phyloP scores from a whole-genome alignment of 2,329 filamentous ascomycete genomes.

The Fusarium coffeatum region DNA sequence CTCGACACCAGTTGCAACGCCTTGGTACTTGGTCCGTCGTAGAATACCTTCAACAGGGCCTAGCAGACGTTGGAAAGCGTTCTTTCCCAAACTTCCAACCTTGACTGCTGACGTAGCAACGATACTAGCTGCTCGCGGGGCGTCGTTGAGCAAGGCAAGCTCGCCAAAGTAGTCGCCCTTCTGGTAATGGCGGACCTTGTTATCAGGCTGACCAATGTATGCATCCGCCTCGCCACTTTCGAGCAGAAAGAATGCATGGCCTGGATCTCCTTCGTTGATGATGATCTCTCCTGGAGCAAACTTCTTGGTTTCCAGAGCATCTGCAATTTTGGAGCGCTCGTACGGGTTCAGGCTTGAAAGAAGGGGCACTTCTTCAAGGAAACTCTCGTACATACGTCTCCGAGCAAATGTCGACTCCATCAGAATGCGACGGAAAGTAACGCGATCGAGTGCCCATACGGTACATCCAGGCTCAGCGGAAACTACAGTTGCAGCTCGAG shows the following conservation, averaged over 20 bases:
- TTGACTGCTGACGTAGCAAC: conserved; percentile 88
- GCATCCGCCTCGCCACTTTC: conserved; percentile 89
- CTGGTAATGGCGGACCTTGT: conserved; percentile 81
- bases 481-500: conserved; percentile 92
- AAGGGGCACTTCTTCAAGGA: conserved; percentile 92
- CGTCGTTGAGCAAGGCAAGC: conserved; percentile 91
- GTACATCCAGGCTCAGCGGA: conserved; percentile 82
- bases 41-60: conserved; percentile 96
- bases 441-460: conserved; percentile 92
- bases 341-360: conserved; percentile 87
- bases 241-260: conserved; percentile 90
- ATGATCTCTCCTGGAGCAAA: conserved; percentile 83
- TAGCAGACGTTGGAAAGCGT: conserved; percentile 91
- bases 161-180: conserved; percentile 99
- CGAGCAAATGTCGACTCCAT: conserved; percentile 99
- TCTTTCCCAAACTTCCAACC: conserved; percentile 90
- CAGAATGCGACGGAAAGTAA: conserved; percentile 96
- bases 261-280: conserved; percentile 91
- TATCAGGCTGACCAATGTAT: conserved; percentile 78
- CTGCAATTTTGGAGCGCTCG: conserved; percentile 96
- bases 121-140: conserved; percentile 90
- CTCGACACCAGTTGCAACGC: conserved; percentile 71
- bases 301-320: conserved; percentile 92
- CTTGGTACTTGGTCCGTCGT: conserved; percentile 77
- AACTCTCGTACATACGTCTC: conserved; percentile 95